Conservation (phyloP, 148 eudicot genomes). For the Rhododendron molle region DNA sequence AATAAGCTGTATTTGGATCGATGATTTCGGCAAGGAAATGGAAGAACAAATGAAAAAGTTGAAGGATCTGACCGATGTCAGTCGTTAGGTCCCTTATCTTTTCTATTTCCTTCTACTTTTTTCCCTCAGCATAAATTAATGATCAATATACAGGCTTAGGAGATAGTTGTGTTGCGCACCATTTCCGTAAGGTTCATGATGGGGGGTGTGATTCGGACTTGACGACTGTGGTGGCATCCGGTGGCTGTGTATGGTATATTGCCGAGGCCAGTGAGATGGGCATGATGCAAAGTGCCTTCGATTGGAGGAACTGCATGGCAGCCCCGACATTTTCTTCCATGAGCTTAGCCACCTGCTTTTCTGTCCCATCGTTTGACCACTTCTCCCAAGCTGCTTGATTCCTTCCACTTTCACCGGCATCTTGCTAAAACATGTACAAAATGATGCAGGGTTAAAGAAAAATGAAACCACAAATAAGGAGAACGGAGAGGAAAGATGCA, state of each 20-base stretch:
- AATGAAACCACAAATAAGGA: not conserved
- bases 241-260: slow-evolving; percentile 81
- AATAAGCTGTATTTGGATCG: not conserved
- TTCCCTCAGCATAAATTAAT: not conserved
- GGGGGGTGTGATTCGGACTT: slow-evolving; percentile 53
- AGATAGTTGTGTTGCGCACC: not conserved
- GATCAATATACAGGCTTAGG: not conserved
- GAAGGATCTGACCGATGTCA: not conserved
- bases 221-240: slow-evolving; percentile 50
- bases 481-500: not conserved
- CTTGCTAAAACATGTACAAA: slow-evolving; percentile 42
- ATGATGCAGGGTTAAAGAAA: not conserved
- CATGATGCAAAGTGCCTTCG: slow-evolving; percentile 97
- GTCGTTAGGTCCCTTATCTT: not conserved
- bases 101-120: not conserved
- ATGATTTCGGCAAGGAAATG: not conserved
- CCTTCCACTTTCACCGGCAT: slow-evolving; percentile 63
- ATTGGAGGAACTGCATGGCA: slow-evolving; percentile 96
- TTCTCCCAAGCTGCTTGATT: slow-evolving; percentile 92
- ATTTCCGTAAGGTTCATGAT: not conserved
- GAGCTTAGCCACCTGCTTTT: slow-evolving; percentile 89
- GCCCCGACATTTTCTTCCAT: slow-evolving; percentile 98
- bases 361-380: slow-evolving; percentile 99
- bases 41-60: not conserved
- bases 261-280: slow-evolving; percentile 94